Percentiles rank a stretch among this genome's conserved stretches.
Conservation (phyloP, 2,329 filamentous ascomycete species). For the Clonostachys rhizophaga region DNA sequence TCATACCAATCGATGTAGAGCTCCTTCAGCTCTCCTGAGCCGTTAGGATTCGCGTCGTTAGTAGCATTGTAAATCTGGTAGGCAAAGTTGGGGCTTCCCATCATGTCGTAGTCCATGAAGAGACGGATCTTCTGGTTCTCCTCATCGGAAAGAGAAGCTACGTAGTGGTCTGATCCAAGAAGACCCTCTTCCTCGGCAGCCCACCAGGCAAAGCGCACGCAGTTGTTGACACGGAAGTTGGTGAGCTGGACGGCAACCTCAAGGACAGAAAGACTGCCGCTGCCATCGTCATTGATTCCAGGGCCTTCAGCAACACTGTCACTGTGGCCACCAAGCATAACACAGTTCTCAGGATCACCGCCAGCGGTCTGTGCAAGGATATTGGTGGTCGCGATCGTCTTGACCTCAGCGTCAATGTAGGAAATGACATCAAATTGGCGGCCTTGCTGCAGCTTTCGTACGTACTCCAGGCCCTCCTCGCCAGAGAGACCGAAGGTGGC, state of each 20-base stretch:
- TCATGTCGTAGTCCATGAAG: constrained; percentile 70
- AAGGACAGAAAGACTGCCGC: constrained; percentile 57
- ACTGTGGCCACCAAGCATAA: constrained; percentile 61
- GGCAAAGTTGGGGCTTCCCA: constrained; percentile 61
- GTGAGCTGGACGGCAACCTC: constrained; percentile 57
- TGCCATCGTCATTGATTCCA: constrained; percentile 77
- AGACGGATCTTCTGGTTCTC: constrained; percentile 60
- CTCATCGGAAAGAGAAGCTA: constrained; percentile 43
- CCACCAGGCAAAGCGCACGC: constrained; percentile 66
- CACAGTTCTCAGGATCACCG: constrained; percentile 58
- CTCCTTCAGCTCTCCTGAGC: constrained; percentile 64
- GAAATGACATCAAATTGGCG: constrained; percentile 47
- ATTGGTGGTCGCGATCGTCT: constrained; percentile 50
- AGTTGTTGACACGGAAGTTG: constrained; percentile 57
- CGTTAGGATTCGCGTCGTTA: constrained; percentile 64
- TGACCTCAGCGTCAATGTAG: constrained; percentile 54
- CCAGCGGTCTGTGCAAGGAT: constrained; percentile 57
- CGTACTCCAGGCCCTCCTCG: constrained; percentile 47
- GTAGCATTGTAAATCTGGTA: constrained; percentile 69
- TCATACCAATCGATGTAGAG: constrained; percentile 66
- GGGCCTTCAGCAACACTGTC: constrained; percentile 60
- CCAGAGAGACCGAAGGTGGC: constrained; percentile 41
- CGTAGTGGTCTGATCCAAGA: constrained; percentile 59
- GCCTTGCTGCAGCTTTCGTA: constrained; percentile 47
- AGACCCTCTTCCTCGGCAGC: constrained; percentile 63